Base-by-base conservation (phyloP, 768 basidiomycete genomes). In the Xerocomellus chrysenteron region DNA sequence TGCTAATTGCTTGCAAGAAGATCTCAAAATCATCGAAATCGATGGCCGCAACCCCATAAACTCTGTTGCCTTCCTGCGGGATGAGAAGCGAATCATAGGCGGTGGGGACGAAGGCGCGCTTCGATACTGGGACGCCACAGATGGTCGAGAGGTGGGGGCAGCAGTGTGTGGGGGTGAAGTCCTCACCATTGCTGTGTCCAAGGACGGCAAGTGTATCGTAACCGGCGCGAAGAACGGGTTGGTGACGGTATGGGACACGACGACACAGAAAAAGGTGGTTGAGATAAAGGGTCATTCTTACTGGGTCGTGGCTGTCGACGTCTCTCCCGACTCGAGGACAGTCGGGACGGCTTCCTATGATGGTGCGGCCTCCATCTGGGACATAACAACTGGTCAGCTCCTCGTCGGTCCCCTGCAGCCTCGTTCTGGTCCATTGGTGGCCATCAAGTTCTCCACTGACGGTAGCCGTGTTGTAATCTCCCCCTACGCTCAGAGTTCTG, bases 341-440 rank as follows among this genome's bases (percentile, higher is more conserved):
- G 40, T 62, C 19, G 61, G 55, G 10, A 56, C 61, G 4, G 58
- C 58, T 43, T 61, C 59, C 4, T 61, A 56, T 13, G 55, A 60
- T 8, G 40, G 53, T 30, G 39, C 39, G 46, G 61, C 59, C 12
- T 51, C 37, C 8, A 49, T 61, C 13, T 62, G 61, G 61, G 55
- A 61, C 26, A 54, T 62, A 40, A 19, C 42, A 8, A 63, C 55
- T 11, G 61, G 61, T 5, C 41, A 46, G 35, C 59, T 39, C 16
- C 49, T 61, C 21, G 55, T 61, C 14, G 52, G 48, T 41, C 56
- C 50, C n/a, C 4, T 62, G 13, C 24, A 50, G 16, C 50, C 45
- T 21, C 42, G 24, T 21, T 24, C 55, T 46, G 46, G 33, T 16
- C 47, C 59, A 3, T 44, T 62, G 40, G 55, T 52, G 6, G 42